These are phyloP conservation scores for Penicillium paradoxum DNA, from an alignment of 495 filamentous ascomycete genomes.

Conservation along the genomic window DNA sequence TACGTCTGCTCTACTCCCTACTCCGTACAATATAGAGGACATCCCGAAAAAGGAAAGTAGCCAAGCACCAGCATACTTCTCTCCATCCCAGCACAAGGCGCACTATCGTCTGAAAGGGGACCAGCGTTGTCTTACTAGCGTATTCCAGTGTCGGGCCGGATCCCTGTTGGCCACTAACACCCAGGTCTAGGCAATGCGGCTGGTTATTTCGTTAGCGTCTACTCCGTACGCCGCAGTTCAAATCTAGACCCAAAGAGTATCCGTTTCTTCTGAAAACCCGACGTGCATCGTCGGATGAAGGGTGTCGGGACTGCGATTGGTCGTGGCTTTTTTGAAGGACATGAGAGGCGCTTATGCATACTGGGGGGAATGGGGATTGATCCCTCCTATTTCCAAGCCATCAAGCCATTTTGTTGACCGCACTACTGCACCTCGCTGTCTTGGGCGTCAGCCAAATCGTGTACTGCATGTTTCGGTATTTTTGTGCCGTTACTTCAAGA, in stretches of 20 bases:
- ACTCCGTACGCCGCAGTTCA: too few relatives aligned
- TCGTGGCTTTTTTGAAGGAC: background rate
- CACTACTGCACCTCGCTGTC: conserved; percentile 5
- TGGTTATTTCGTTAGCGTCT: background rate
- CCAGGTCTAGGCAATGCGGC: background rate
- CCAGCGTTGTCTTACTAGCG: conserved; percentile 1
- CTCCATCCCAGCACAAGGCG: background rate
- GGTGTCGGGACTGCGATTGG: background rate
- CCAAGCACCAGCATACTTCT: background rate
- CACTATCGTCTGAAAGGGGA: background rate
- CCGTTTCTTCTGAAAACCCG: background rate
- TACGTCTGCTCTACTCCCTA: conserved; percentile 39
- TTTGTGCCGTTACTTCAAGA: conserved; percentile 1
- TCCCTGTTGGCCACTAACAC: background rate
- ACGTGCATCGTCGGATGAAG: conserved; percentile 7
- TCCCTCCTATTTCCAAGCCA: background rate
- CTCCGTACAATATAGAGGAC: too few relatives aligned
- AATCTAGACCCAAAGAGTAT: background rate
- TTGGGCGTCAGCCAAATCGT: background rate
- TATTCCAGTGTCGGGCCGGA: background rate
- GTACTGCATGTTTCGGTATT: background rate
- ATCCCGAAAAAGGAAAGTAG: background rate
- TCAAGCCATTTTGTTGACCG: background rate
- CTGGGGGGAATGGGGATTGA: background rate
- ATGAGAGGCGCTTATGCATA: conserved; percentile 6